These are phyloP conservation scores for Aspergillus sp. DNA, from an alignment of 2,329 filamentous ascomycete genomes.

Conservation along the genomic window DNA sequence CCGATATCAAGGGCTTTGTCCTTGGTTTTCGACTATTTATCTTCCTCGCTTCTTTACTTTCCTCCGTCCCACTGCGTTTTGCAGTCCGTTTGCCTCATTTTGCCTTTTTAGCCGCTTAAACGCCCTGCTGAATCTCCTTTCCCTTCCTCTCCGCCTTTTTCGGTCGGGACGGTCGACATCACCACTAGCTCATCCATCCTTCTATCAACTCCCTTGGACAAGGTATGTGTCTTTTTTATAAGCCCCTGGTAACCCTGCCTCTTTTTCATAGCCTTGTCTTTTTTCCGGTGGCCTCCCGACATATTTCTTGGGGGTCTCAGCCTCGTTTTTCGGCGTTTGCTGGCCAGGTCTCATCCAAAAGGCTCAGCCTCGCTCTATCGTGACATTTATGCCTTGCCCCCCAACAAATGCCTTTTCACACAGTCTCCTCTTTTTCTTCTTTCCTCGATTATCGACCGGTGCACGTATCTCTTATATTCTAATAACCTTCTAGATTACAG, in stretches of 20 bases:
- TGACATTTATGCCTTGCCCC: constrained; percentile 8
- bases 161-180: constrained; percentile 24
- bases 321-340: constrained; percentile 7
- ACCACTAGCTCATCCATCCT: constrained; percentile 22
- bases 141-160: constrained; percentile 23
- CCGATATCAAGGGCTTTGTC: constrained; percentile 22
- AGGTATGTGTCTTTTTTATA: constrained; percentile 14
- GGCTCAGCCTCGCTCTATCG: constrained; percentile 14
- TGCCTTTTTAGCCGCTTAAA: constrained; percentile 11
- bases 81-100: not conserved
- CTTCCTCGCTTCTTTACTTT: constrained; percentile 10
- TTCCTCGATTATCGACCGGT: not conserved
- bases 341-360: constrained; percentile 18
- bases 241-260: not conserved
- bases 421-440: not conserved
- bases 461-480: constrained; percentile 1
- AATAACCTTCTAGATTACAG: constrained; percentile 19
- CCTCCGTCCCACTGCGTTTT: constrained; percentile 6
- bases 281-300: not conserved
- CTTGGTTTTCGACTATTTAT: constrained; percentile 13
- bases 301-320: not conserved
- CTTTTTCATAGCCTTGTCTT: not conserved
- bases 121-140: constrained; percentile 19
- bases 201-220: constrained; percentile 10
- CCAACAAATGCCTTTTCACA: constrained; percentile 2